phyloP scores from a whole-genome alignment of 2,329 filamentous ascomycete species.

The Stachybotrys chartarum region DNA sequence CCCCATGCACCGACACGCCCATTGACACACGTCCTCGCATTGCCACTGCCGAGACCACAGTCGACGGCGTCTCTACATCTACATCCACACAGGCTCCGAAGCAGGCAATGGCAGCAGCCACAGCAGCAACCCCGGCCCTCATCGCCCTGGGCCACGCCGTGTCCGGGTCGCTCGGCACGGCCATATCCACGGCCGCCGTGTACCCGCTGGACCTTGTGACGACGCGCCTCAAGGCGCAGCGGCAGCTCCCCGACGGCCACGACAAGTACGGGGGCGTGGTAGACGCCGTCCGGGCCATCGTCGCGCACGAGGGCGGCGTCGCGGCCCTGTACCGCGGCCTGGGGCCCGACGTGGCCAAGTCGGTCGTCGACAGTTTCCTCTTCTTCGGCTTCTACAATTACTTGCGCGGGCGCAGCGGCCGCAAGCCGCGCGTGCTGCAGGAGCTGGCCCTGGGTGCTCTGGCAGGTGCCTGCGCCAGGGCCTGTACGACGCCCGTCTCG shows the following conservation, averaged over 20 bases:
- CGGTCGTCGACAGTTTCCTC: slow-evolving; percentile 68
- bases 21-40: too few relatives aligned
- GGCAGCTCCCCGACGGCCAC: slow-evolving; percentile 39
- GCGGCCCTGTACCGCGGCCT: slow-evolving; percentile 64
- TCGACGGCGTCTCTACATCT: neutral
- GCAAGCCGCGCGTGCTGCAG: slow-evolving; percentile 53
- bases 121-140: slow-evolving; percentile 29
- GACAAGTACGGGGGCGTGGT: slow-evolving; percentile 55
- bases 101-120: neutral
- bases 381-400: slow-evolving; percentile 78
- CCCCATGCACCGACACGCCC: too few relatives aligned
- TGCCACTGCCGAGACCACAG: too few relatives aligned
- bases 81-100: slow-evolving; percentile 4
- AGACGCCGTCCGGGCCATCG: slow-evolving; percentile 67
- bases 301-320: slow-evolving; percentile 61
- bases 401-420: slow-evolving; percentile 27
- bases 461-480: slow-evolving; percentile 67
- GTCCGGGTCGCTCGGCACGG: slow-evolving; percentile 71
- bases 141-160: slow-evolving; percentile 76
- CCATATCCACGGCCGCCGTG: slow-evolving; percentile 68
- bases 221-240: slow-evolving; percentile 75
- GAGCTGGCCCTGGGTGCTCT: slow-evolving; percentile 68
- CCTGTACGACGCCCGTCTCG: slow-evolving; percentile 72
- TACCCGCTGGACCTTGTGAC: slow-evolving; percentile 80
- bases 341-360: slow-evolving; percentile 57